Evolutionary conservation across 2,329 filamentous ascomycete species (phyloP).

Genomic region (Apiospora malaysiana): DNA sequence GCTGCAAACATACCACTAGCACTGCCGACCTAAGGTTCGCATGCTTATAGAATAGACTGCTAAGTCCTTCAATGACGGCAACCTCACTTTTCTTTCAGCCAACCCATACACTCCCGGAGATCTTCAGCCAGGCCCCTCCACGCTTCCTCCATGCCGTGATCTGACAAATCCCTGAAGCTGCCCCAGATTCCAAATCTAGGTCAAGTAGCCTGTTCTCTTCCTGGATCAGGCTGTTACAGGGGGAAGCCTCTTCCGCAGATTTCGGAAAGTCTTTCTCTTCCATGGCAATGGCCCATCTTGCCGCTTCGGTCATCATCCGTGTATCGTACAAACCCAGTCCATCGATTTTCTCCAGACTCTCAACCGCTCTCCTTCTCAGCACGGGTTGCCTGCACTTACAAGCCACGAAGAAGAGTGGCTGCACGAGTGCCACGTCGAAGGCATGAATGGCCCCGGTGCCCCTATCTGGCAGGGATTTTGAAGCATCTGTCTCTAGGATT

Average conservation of each 20-base stretch:
- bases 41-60: background rate
- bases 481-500: background rate
- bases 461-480: background rate
- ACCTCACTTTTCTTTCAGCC: background rate
- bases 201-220: background rate
- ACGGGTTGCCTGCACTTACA: background rate
- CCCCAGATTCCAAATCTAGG: background rate
- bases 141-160: background rate
- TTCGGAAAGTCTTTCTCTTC: background rate
- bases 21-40: no score
- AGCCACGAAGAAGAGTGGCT: background rate
- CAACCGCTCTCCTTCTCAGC: background rate
- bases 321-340: background rate
- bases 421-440: background rate
- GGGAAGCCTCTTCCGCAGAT: background rate
- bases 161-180: background rate
- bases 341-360: background rate
- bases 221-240: background rate
- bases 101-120: background rate
- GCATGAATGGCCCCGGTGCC: background rate
- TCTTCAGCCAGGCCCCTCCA: background rate
- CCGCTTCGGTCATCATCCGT: background rate
- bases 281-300: background rate
- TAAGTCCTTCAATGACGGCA: background rate
- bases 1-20: background rate